Evolutionary conservation across 768 basidiomycete species (phyloP), one percentile per base, ranked within the genome.

Genomic region (Mycena filopes): DNA sequence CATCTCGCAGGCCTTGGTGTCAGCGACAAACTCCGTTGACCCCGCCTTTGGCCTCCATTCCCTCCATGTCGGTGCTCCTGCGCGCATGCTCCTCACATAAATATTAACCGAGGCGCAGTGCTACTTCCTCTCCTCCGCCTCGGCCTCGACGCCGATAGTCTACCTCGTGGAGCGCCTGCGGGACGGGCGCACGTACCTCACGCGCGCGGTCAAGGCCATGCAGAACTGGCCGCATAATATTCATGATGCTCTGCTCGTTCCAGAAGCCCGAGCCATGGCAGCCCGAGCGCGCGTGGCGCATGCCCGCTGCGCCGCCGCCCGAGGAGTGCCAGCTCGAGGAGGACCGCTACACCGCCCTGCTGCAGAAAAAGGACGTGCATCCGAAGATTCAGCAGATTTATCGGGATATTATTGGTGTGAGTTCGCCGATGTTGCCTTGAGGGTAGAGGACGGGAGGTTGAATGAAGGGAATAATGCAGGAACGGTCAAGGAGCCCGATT

Each of bases 1-100:
- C 61, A 94, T 96, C 68, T 93, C 91, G 40, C 94, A 95, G 72
- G 94, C 93, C 6, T 79, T 95, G 29, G 90, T 93, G 15, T 86
- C 92, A 3, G 94, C 94, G 1, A 93, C 92, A 16, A 89, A 88
- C 64, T 87, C 88, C 55, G 91, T 95, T 0, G 80, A 87, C 46
- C 81, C 87, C 13, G 82, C 78, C 18, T 93, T 85, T 75, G 85
- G 84, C 26, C 77, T 94, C 31, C 92, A 95, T 79, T 73, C 69
- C 21, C 62, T 70, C 25, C 69, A 72, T 55, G 69, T 71, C 38
- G 25, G 66, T 55, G 45, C n/a, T 23, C 12, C 38, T 28, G 8
- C 51, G 26, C 26, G 60, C 29, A n/a, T 63, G 25, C 31, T 28
- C 46, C 53, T 7, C 55, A 91, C 5, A 16, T 21, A 50, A 51